Evolutionary conservation across 2,329 filamentous ascomycete species (phyloP).

Genomic region (Beauveria sp.): DNA sequence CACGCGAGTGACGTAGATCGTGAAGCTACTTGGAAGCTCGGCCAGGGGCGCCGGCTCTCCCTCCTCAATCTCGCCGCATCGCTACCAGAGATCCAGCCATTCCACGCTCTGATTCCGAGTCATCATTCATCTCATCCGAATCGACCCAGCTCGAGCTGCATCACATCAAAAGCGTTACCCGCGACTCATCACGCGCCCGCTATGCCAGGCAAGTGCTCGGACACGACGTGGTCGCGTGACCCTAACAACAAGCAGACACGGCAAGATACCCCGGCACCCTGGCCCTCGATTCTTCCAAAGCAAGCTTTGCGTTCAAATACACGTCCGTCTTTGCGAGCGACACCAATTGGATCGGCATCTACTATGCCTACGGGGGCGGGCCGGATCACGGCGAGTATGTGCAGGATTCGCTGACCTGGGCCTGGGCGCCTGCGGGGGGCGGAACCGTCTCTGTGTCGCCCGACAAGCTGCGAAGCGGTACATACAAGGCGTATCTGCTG

Average conservation of each 20-base stretch:
- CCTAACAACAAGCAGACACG: background rate
- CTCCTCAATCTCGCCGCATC: no score
- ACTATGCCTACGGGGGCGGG: slow-evolving; percentile 16
- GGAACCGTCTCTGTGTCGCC: slow-evolving; percentile 14
- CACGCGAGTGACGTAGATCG: no score
- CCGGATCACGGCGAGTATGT: slow-evolving; percentile 15
- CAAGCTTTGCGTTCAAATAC: slow-evolving; percentile 17
- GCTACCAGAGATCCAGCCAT: no score
- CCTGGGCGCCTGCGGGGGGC: slow-evolving; percentile 14
- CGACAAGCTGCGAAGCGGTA: background rate
- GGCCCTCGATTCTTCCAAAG: background rate
- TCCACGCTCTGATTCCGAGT: accelerated
- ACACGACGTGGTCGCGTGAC: background rate
- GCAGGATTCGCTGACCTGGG: slow-evolving; percentile 17
- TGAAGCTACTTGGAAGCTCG: no score
- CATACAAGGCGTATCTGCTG: slow-evolving; percentile 8
- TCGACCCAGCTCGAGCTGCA: no score
- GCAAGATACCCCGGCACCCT: background rate
- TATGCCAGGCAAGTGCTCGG: slow-evolving; percentile 2
- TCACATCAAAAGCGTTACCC: no score
- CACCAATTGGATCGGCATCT: slow-evolving; percentile 21
- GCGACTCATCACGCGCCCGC: background rate
- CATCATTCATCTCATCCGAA: no score
- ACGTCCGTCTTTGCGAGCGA: slow-evolving; percentile 11
- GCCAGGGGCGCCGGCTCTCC: no score